A percentile compares a stretch with the other conserved stretches of the same genome.
These are phyloP conservation scores for Chaetoscypha palmicola DNA, from an alignment of 2,329 filamentous ascomycete species.

Conservation along the genomic window DNA sequence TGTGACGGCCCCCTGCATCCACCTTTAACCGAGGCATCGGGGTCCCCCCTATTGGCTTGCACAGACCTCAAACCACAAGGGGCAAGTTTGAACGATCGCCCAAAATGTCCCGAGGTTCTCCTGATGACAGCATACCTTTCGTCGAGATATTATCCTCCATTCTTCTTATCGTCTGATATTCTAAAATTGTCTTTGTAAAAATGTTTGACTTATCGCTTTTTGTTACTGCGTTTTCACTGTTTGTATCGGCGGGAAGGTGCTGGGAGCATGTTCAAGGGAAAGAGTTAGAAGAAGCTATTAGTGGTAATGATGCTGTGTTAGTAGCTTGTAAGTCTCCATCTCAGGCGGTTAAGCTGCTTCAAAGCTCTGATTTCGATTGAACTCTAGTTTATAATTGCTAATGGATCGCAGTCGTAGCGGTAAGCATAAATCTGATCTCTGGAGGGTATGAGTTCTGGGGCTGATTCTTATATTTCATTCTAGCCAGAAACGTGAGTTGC, in stretches of 20 bases:
- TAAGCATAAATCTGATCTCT: slow-evolving; percentile 7
- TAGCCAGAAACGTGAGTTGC: slow-evolving; percentile 17
- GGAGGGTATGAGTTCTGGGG: background rate
- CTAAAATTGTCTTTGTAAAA: background rate
- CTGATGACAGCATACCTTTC: background rate
- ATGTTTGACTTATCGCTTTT: background rate
- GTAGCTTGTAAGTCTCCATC: slow-evolving; percentile 16
- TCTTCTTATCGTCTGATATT: too few relatives aligned
- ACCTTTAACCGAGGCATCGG: background rate
- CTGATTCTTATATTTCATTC: background rate
- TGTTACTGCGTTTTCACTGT: slow-evolving; percentile 3
- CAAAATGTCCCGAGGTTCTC: too few relatives aligned
- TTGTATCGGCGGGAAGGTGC: slow-evolving; percentile 4
- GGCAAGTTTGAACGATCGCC: background rate
- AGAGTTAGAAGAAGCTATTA: slow-evolving; percentile 8
- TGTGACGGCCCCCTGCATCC: background rate
- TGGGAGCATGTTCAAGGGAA: slow-evolving; percentile 14
- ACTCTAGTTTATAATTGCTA: background rate
- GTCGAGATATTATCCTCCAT: too few relatives aligned
- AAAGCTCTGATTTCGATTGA: background rate
- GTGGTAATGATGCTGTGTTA: slow-evolving; percentile 6
- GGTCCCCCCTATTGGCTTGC: background rate
- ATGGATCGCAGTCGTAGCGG: slow-evolving; percentile 12
- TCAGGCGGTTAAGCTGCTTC: background rate
- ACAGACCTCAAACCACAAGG: background rate